A percentile compares a stretch with the other conserved stretches of the same genome.
Evolutionary conservation across 2,329 filamentous ascomycete genomes (phyloP).

Genomic region (Venturia aucupariae): DNA sequence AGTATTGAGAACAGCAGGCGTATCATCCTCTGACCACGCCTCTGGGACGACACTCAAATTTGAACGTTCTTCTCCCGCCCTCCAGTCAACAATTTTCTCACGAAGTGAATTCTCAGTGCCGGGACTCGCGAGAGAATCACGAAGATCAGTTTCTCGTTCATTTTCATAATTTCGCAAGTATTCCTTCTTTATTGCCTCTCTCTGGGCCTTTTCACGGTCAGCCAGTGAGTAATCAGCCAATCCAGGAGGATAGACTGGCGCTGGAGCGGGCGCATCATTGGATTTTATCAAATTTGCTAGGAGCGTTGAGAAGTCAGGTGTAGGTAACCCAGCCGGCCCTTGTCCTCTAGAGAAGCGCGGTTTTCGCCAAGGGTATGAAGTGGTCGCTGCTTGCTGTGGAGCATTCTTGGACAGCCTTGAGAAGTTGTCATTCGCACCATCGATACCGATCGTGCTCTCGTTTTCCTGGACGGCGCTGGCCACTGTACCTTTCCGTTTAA

Average conservation of each 20-base stretch:
- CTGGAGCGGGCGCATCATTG: not conserved
- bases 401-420: not conserved
- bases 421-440: not conserved
- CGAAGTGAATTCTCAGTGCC: not conserved
- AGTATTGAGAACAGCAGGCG: not conserved
- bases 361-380: not conserved
- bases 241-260: not conserved
- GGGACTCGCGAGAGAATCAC: not conserved
- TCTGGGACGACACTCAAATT: not conserved
- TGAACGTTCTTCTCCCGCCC: not conserved
- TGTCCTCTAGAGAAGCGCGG: not conserved
- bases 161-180: not conserved
- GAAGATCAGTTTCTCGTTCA: not conserved
- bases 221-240: not conserved
- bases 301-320: not conserved
- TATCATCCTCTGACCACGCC: not conserved
- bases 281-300: not conserved
- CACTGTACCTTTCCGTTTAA: not conserved
- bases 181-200: not conserved
- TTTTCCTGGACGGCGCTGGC: not conserved
- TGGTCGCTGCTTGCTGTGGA: not conserved
- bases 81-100: not conserved
- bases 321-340: not conserved
- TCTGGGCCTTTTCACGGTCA: not conserved
- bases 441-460: not conserved